Conservation (phyloP, 306 rosid species). For the Vigna radiata region DNA sequence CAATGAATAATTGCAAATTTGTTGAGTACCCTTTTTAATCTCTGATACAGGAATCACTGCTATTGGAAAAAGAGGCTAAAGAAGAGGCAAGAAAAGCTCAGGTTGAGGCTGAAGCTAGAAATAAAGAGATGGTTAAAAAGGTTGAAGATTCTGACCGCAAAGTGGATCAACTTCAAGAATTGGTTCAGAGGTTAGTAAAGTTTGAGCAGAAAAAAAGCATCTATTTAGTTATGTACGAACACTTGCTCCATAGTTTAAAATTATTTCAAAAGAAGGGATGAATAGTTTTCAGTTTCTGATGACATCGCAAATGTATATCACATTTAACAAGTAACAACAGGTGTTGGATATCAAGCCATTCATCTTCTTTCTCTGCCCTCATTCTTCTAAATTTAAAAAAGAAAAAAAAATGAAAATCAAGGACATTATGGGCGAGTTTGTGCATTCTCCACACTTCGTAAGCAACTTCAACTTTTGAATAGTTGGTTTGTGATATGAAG, state of each 20-base stretch:
- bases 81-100: conserved; percentile 76
- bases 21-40: conserved; percentile 38
- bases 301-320: conserved; percentile 15
- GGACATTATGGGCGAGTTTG: conserved; percentile 2
- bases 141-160: conserved; percentile 79
- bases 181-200: conserved; percentile 87
- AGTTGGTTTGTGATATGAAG: conserved; percentile 20
- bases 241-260: conserved; percentile 14
- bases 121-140: conserved; percentile 71
- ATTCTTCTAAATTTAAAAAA: background rate
- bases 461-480: background rate
- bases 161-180: conserved; percentile 91
- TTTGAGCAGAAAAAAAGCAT: background rate
- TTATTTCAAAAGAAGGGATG: conserved; percentile 3
- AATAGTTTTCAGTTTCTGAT: conserved; percentile 14
- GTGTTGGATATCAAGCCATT: conserved; percentile 22
- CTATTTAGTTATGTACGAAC: conserved; percentile 19
- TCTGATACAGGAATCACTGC: conserved; percentile 66
- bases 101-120: conserved; percentile 72
- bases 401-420: background rate
- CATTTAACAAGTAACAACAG: conserved; percentile 8
- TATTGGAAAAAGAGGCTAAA: conserved; percentile 68
- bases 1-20: conserved; percentile 32
- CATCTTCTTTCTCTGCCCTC: background rate
- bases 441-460: background rate